phyloP scores from a whole-genome alignment of 768 basidiomycete species.

The Phlebiopsis gigantea region DNA sequence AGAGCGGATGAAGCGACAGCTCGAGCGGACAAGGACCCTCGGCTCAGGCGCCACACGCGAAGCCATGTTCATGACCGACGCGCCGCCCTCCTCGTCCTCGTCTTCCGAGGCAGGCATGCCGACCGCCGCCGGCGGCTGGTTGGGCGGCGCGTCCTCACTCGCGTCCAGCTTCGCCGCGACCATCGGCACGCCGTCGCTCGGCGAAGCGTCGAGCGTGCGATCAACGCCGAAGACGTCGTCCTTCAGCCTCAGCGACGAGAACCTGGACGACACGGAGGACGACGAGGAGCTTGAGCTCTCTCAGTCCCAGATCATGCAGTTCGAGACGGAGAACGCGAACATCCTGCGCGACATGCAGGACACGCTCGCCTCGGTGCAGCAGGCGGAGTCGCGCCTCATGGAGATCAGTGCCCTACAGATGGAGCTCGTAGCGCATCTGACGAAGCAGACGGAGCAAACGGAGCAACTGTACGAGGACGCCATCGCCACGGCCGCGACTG shows the following conservation, averaged over 20 bases:
- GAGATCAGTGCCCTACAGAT: constrained; percentile 93
- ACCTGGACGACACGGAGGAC: constrained; percentile 49
- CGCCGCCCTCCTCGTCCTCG: constrained; percentile 18
- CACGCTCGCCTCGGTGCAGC: constrained; percentile 82
- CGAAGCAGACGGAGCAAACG: constrained; percentile 85
- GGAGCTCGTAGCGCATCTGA: constrained; percentile 84
- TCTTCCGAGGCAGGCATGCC: constrained; percentile 15
- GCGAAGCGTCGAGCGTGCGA: constrained; percentile 16
- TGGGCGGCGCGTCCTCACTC: constrained; percentile 54
- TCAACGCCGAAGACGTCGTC: constrained; percentile 20
- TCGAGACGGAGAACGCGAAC: constrained; percentile 86
- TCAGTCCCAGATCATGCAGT: constrained; percentile 84
- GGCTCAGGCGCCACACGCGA: constrained; percentile 76
- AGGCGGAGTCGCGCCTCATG: constrained; percentile 85
- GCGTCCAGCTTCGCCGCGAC: constrained; percentile 44
- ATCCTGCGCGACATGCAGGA: constrained; percentile 82
- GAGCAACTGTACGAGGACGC: constrained; percentile 95
- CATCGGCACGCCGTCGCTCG: constrained; percentile 43
- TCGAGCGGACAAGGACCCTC: constrained; percentile 78
- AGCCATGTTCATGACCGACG: constrained; percentile 39
- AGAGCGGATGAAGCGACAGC: constrained; percentile 82
- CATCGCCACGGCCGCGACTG: constrained; percentile 75
- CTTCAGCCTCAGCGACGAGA: constrained; percentile 33
- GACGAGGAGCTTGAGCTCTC: constrained; percentile 81
- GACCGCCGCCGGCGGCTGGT: constrained; percentile 43